A percentile compares a stretch with the other conserved stretches of the same genome.
Conservation (phyloP, 441 rosid genomes). For the Erodium trifolium region DNA sequence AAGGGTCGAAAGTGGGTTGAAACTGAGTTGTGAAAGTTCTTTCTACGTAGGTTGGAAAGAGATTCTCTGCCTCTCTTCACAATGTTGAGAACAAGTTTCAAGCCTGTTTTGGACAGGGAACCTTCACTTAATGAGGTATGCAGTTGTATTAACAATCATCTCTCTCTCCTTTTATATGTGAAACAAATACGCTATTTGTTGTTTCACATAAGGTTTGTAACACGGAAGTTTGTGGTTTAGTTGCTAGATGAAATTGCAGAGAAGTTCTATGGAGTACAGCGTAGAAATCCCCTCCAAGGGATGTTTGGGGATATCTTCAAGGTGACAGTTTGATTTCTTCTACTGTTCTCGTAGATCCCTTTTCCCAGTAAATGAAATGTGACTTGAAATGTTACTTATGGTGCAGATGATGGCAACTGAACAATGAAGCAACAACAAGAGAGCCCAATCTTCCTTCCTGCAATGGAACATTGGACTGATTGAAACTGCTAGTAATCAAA, state of each 20-base stretch:
- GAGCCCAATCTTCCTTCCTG: too few relatives aligned
- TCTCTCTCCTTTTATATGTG: neutral
- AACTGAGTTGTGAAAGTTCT: neutral
- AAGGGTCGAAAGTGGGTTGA: too few relatives aligned
- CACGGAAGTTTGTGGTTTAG: neutral
- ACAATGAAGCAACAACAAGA: neutral
- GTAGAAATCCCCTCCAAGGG: slow-evolving; percentile 77
- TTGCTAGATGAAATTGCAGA: slow-evolving; percentile 78
- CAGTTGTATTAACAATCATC: neutral
- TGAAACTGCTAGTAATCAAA: too few relatives aligned
- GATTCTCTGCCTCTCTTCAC: slow-evolving; percentile 92
- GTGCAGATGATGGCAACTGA: slow-evolving; percentile 1
- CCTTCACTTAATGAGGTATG: slow-evolving; percentile 71
- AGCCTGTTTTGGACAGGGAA: slow-evolving; percentile 66
- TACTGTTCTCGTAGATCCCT: too few relatives aligned
- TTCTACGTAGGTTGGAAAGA: slow-evolving; percentile 60
- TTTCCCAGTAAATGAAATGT: too few relatives aligned
- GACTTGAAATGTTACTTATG: neutral
- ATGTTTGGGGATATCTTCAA: slow-evolving; percentile 85
- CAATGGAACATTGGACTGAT: too few relatives aligned
- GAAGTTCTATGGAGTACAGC: slow-evolving; percentile 76
- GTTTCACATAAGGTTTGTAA: neutral
- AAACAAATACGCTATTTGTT: neutral
- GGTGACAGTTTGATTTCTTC: slow-evolving; percentile 28
- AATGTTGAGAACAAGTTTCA: slow-evolving; percentile 66